These are phyloP conservation scores for Skeletonema marinoi DNA, from an alignment of 108 stramenopile genomes.

Conservation along the genomic window DNA sequence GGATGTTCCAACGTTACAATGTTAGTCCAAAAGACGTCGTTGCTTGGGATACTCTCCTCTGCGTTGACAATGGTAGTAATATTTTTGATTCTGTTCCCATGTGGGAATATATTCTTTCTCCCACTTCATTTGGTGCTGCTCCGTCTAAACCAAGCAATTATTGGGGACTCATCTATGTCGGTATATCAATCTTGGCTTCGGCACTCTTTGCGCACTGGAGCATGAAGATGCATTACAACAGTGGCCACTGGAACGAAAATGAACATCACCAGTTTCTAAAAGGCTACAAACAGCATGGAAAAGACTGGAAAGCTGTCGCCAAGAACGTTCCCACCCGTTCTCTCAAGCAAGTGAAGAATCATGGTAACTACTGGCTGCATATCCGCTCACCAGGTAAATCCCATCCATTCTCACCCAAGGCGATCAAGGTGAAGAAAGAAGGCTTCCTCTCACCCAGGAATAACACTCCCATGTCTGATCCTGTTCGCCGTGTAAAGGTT, in stretches of 20 bases:
- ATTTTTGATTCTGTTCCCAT: constrained; percentile 8
- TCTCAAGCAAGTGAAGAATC: constrained; percentile 35
- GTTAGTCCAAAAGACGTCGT: background rate
- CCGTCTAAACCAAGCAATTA: background rate
- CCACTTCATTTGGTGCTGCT: background rate
- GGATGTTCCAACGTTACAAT: background rate
- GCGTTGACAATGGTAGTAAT: constrained; percentile 5
- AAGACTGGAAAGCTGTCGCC: constrained; percentile 23
- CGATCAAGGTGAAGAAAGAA: constrained; percentile 9
- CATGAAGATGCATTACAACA: constrained; percentile 3
- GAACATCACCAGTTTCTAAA: constrained; percentile 40
- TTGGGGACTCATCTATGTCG: background rate
- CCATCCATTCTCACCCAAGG: constrained; percentile 12
- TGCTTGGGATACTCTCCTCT: constrained; percentile 3
- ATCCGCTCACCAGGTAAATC: constrained; percentile 24
- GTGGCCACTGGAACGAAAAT: constrained; percentile 34
- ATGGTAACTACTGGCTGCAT: constrained; percentile 40
- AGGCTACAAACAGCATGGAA: constrained; percentile 26
- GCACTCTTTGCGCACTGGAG: constrained; percentile 2
- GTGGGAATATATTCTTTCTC: constrained; percentile 24
- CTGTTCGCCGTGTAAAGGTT: constrained; percentile 2
- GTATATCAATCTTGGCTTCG: background rate
- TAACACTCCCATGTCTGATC: constrained; percentile 8
- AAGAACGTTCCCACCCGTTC: constrained; percentile 34
- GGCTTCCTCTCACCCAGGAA: background rate